Evolutionary conservation across 2,329 filamentous ascomycete species (phyloP).

Genomic region (Atkinsonella texensis): DNA sequence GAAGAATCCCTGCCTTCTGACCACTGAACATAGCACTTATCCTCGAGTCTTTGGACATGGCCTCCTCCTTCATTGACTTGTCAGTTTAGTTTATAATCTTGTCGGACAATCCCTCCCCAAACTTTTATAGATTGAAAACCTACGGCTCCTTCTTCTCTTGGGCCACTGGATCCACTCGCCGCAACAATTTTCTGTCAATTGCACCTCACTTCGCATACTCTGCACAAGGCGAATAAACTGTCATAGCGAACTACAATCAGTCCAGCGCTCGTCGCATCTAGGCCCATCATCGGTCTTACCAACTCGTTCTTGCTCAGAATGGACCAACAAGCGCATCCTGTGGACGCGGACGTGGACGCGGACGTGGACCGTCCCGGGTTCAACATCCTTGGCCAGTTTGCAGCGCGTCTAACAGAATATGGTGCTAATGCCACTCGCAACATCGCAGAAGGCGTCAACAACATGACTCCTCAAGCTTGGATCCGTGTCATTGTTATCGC

Average conservation of each 20-base stretch:
- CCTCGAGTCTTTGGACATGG: too few species aligned
- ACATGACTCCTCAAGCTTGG: conserved; percentile 41
- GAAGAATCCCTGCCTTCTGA: too few species aligned
- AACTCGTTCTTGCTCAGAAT: conserved; percentile 2
- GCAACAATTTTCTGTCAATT: conserved; percentile 4
- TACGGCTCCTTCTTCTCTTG: too few species aligned
- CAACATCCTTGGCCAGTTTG: conserved; percentile 22
- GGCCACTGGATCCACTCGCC: background rate
- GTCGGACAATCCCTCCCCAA: too few species aligned
- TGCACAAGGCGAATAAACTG: conserved; percentile 1
- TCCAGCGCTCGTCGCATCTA: background rate
- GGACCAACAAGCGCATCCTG: conserved; percentile 16
- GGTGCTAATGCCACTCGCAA: conserved; percentile 34
- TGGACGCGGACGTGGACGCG: conserved; percentile 12
- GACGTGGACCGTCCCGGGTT: conserved; percentile 16
- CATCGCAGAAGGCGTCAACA: conserved; percentile 33
- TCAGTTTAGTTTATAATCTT: too few species aligned
- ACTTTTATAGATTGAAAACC: too few species aligned
- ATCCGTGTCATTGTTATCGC: conserved; percentile 62
- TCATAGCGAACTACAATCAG: background rate
- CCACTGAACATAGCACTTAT: too few species aligned
- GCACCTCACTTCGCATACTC: conserved; percentile 1
- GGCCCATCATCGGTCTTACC: background rate
- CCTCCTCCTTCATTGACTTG: too few species aligned
- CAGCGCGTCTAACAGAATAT: conserved; percentile 21